Conservation (phyloP, 208 protist species). For the Leptomonas pyrrhocoris region DNA sequence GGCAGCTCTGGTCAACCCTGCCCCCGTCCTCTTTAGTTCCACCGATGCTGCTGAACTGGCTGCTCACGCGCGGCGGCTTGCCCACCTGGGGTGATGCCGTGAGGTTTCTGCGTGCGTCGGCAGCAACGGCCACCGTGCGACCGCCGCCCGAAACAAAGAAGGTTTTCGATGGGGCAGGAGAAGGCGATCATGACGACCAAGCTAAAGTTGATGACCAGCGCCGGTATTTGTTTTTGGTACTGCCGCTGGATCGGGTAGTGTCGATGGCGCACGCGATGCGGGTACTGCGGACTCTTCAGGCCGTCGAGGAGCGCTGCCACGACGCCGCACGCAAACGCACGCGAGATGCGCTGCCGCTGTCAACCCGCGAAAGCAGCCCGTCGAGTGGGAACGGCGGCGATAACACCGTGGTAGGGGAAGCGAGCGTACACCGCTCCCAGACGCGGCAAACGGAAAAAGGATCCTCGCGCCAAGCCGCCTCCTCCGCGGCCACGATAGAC, state of each 20-base stretch:
- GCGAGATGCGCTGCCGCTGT: too few species aligned
- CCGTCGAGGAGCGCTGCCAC: conserved; percentile 13
- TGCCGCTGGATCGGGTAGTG: conserved; percentile 23
- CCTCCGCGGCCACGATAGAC: too few species aligned
- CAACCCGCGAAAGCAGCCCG: too few species aligned
- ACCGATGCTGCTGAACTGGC: conserved; percentile 34
- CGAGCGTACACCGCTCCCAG: too few species aligned
- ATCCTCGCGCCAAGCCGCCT: too few species aligned
- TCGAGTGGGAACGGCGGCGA: too few species aligned
- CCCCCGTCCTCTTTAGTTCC: conserved; percentile 17
- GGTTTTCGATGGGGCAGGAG: neutral
- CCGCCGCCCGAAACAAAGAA: neutral
- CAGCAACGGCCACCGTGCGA: neutral
- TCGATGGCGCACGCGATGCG: conserved; percentile 28
- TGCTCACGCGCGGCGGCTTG: conserved; percentile 23
- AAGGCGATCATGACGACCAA: neutral
- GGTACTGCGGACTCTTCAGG: conserved; percentile 26
- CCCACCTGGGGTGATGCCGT: conserved; percentile 24
- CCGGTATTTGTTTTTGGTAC: neutral
- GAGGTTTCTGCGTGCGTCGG: conserved; percentile 9
- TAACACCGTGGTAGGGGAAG: too few species aligned
- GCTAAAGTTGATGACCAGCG: neutral
- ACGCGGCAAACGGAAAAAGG: too few species aligned
- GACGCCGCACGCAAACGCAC: neutral
- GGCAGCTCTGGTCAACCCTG: conserved; percentile 20